Evolutionary conservation across 345 rosid genomes (phyloP), one percentile per base, ranked within the genome.

Genomic region (Arabidopsis suecica): DNA sequence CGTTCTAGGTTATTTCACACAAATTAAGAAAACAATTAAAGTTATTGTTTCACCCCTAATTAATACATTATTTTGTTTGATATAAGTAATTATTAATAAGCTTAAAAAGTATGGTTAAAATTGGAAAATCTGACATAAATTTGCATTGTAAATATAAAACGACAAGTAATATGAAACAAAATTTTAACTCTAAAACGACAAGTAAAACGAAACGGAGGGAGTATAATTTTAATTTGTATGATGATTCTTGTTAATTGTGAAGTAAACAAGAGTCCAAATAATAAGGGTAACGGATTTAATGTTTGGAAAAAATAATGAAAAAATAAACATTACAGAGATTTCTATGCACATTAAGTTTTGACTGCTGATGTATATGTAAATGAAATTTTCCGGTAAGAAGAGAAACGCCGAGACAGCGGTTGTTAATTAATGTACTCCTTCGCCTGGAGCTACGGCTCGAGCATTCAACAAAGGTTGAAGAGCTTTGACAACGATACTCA

Each of bases 401-500:
- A 61, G 42, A 28, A 51, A 38, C 12, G 34, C 18, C 7, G 36
- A 3, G 63, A 28, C 58, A 54, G 65, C 11, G 76, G 64, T 58
- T 58, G 60, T 66, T 72, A 78, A 68, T 66, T 72, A 78, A 68
- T 53, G 73, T 33, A 68, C 44, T 53, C 58, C 74, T n/a, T 68
- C 74, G 12, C 65, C 66, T 60, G 81, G 67, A 82, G 88, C 89
- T 50, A 84, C 94, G 18, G 80, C 36, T 13, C 85, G 80, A 65
- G 79, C 65, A 64, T 84, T 81, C 69, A 84, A 78, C 75, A 91
- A 88, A 22, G 97, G 89, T 72, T 85, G 89, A 61, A 89, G 91
- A 65, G 94, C 93, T 83, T 91, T 87, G 36, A 89, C 95, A 23
- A 91, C 88, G 38, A 91, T 89, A 79, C 93, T 85, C 93, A 91